A percentile compares a stretch with the other conserved stretches of the same genome.
Evolutionary conservation across 257 asterid genomes (phyloP).

Genomic region (Plectranthus barbatus): DNA sequence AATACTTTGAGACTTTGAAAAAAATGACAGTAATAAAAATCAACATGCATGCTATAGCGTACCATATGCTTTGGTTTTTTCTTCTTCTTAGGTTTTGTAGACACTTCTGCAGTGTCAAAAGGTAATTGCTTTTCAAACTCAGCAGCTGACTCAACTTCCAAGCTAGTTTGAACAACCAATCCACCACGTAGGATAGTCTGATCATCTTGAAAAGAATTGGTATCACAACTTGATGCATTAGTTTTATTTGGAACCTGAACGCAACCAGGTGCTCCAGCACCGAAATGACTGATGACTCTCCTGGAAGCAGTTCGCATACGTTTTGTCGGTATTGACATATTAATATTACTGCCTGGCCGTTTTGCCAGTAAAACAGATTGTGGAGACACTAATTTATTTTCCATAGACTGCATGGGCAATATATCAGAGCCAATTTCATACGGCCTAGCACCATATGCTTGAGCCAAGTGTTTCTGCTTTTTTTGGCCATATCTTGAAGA

Average conservation of each 20-base stretch:
- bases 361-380: slow-evolving; percentile 51
- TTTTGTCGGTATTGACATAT: slow-evolving; percentile 82
- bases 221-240: slow-evolving; percentile 95
- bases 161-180: slow-evolving; percentile 40
- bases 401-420: slow-evolving; percentile 44
- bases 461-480: slow-evolving; percentile 47
- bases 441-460: slow-evolving; percentile 50
- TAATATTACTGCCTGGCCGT: slow-evolving; percentile 66
- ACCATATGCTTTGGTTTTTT: slow-evolving; percentile 80
- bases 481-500: slow-evolving; percentile 55
- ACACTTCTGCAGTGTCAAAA: slow-evolving; percentile 59
- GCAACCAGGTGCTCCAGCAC: slow-evolving; percentile 66
- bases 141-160: slow-evolving; percentile 74
- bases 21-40: slow-evolving; percentile 1
- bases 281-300: slow-evolving; percentile 70
- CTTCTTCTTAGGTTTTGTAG: slow-evolving; percentile 72
- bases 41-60: slow-evolving; percentile 10
- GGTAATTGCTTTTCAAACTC: slow-evolving; percentile 64
- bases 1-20: slow-evolving; percentile 5
- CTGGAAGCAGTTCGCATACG: slow-evolving; percentile 86
- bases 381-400: slow-evolving; percentile 41
- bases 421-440: slow-evolving; percentile 49
- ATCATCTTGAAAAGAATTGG: slow-evolving; percentile 89
- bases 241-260: slow-evolving; percentile 63
- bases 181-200: slow-evolving; percentile 72